These are phyloP conservation scores for Anaeromyces robustus DNA, from an alignment of 192 early-diverging fungal genomes.

Conservation along the genomic window DNA sequence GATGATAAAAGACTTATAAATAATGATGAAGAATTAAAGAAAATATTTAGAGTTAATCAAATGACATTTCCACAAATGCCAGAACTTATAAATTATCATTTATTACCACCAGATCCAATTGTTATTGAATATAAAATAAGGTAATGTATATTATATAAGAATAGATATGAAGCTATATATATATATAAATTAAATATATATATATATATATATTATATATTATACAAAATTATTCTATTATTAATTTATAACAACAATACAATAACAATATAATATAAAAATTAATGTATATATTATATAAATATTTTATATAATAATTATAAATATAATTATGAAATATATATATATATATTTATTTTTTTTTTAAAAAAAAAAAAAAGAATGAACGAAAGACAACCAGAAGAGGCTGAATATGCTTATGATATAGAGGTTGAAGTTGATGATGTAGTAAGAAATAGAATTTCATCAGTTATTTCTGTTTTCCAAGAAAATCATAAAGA, in stretches of 20 bases:
- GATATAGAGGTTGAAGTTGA: constrained; percentile 87
- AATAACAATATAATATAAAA: too few species aligned
- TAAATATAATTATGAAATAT: neutral
- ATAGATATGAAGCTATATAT: too few species aligned
- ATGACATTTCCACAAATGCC: constrained; percentile 69
- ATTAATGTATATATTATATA: too few species aligned
- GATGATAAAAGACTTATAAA: constrained; percentile 79
- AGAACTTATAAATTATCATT: constrained; percentile 57
- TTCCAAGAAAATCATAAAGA: constrained; percentile 20
- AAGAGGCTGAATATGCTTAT: constrained; percentile 42
- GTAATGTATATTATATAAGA: constrained; percentile 10
- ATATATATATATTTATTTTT: too few species aligned
- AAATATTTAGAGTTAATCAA: constrained; percentile 48
- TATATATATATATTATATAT: too few species aligned
- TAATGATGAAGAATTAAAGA: constrained; percentile 55
- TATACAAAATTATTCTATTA: too few species aligned
- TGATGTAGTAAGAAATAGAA: constrained; percentile 44
- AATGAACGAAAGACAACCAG: neutral
- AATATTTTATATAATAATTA: too few species aligned
- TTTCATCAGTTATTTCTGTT: constrained; percentile 28
- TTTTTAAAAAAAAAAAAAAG: neutral
- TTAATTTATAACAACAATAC: too few species aligned
- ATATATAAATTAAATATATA: too few species aligned
- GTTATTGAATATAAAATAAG: constrained; percentile 78
- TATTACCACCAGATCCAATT: constrained; percentile 72